Percentiles rank a stretch among this genome's conserved stretches.
Evolutionary conservation across 1,284 basidiomycete genomes (phyloP).

Genomic region (Leccinum solheimii): DNA sequence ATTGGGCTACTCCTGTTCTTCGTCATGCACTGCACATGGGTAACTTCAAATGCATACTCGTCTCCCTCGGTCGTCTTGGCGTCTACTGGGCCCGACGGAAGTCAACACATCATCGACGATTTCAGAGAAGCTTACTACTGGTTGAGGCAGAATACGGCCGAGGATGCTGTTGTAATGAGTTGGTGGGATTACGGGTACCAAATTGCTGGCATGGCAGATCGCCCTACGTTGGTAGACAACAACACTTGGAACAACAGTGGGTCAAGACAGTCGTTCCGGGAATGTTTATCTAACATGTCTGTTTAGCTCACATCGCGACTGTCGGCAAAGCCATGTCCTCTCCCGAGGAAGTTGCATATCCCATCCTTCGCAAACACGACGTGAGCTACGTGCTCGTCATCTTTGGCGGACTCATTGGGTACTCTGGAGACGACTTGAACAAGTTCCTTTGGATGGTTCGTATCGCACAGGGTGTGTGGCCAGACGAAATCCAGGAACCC

Average conservation of each 20-base stretch:
- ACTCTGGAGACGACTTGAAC: slow-evolving; percentile 99
- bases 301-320: slow-evolving; percentile 87
- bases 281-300: slow-evolving; percentile 11
- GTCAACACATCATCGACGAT: slow-evolving; percentile 96
- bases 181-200: slow-evolving; percentile 99
- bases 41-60: slow-evolving; percentile 94
- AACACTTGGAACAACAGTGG: slow-evolving; percentile 99
- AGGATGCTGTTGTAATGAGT: slow-evolving; percentile 94
- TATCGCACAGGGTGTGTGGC: slow-evolving; percentile 98
- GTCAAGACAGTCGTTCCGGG: slow-evolving; percentile 31
- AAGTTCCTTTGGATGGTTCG: slow-evolving; percentile 99
- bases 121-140: slow-evolving; percentile 99
- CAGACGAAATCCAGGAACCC: slow-evolving; percentile 93
- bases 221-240: slow-evolving; percentile 97
- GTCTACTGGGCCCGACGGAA: slow-evolving; percentile 80
- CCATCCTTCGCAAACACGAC: slow-evolving; percentile 95
- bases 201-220: slow-evolving; percentile 98
- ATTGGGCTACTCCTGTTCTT: slow-evolving; percentile 84
- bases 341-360: slow-evolving; percentile 93
- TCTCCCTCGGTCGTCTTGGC: slow-evolving; percentile 97
- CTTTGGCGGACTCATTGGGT: slow-evolving; percentile 95
- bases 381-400: slow-evolving; percentile 98
- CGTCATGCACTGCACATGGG: slow-evolving; percentile 96
- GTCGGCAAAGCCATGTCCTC: slow-evolving; percentile 98
- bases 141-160: slow-evolving; percentile 92